Conservation (phyloP, 139 green algal genomes). For the Microglena sp. region DNA sequence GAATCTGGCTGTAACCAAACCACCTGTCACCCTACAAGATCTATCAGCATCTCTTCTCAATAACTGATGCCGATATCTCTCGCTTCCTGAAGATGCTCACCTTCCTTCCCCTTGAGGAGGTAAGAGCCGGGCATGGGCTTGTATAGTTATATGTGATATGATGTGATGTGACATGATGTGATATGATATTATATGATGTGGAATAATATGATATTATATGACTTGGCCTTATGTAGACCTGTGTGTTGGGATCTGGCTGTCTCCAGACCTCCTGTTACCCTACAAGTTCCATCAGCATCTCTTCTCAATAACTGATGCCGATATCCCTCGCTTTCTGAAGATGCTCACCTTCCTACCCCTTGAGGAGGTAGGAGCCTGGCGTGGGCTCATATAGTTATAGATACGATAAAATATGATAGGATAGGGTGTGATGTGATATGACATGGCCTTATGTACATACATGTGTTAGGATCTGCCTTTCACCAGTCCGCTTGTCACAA, state of each 20-base stretch:
- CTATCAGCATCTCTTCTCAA: constrained; percentile 87
- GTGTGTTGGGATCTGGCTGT: constrained; percentile 85
- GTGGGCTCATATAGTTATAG: no score
- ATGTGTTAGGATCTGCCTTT: constrained; percentile 85
- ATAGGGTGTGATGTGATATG: no score
- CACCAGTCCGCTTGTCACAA: constrained; percentile 74
- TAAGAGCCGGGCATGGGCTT: no score
- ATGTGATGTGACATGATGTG: no score
- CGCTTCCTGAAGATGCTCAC: constrained; percentile 90
- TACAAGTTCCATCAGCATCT: constrained; percentile 99
- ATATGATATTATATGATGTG: no score
- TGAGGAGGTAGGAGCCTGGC: constrained; percentile 76
- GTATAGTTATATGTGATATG: no score
- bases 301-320: constrained; percentile 66
- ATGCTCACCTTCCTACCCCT: constrained; percentile 94
- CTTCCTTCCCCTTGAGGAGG: constrained; percentile 82
- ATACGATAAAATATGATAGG: no score
- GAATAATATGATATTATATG: no score
- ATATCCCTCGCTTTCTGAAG: constrained; percentile 82
- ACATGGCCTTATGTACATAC: no score
- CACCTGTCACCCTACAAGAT: constrained; percentile 94
- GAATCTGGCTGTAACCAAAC: constrained; percentile 79
- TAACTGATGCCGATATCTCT: constrained; percentile 73
- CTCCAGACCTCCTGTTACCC: constrained; percentile 75
- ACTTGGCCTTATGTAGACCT: no score